phyloP scores from a whole-genome alignment of 164 flowering plant genomes.

The Magnolia sinica region DNA sequence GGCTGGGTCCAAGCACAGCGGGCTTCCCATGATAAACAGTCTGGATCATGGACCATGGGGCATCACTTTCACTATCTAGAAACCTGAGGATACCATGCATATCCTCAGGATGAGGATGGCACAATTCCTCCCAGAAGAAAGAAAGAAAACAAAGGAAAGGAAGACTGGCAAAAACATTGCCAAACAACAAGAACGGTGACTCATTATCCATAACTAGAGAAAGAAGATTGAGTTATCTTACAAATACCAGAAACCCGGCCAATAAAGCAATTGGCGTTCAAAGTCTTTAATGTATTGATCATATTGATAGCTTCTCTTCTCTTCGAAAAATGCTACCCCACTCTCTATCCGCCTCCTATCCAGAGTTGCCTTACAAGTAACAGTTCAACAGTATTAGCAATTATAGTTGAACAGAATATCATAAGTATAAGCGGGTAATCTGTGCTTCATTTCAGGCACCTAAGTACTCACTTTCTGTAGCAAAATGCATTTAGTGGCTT shows the following conservation, averaged over 20 bases:
- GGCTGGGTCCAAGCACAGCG: too few relatives aligned
- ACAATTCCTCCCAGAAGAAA: not conserved
- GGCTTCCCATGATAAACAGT: too few relatives aligned
- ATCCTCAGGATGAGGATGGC: not conserved
- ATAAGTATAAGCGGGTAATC: not conserved
- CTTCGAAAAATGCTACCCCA: constrained; percentile 27
- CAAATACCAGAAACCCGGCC: constrained; percentile 59
- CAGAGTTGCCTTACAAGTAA: constrained; percentile 32
- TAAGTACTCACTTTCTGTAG: not conserved
- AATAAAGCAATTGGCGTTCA: constrained; percentile 47
- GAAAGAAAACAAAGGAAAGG: not conserved
- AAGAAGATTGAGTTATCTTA: constrained; percentile 36
- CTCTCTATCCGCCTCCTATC: constrained; percentile 33
- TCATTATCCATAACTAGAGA: not conserved
- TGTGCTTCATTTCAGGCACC: not conserved
- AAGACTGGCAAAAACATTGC: not conserved
- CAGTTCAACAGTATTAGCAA: not conserved
- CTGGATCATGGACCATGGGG: too few relatives aligned
- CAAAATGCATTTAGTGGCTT: not conserved
- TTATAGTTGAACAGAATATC: not conserved
- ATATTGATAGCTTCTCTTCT: constrained; percentile 18
- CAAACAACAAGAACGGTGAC: not conserved
- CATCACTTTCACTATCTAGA: too few relatives aligned
- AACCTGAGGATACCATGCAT: not conserved
- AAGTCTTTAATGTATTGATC: constrained; percentile 38